Evolutionary conservation across 1,139 yeast genomes (phyloP).

Genomic region (Nakaseomyces glabratus): DNA sequence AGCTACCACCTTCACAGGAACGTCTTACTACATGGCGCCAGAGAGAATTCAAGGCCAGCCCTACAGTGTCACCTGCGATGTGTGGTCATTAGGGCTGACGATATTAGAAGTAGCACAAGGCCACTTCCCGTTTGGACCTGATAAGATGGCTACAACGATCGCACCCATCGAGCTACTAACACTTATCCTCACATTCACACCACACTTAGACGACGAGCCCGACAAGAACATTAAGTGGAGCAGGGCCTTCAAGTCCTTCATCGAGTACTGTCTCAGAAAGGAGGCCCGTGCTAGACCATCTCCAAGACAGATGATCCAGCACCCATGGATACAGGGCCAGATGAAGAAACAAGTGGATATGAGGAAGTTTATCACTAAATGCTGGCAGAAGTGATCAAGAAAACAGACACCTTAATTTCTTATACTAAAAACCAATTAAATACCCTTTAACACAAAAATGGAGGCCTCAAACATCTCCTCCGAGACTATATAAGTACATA

Average conservation of each 20-base stretch:
- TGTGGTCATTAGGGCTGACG: slow-evolving; percentile 92
- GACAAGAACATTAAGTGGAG: slow-evolving; percentile 74
- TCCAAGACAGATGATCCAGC: slow-evolving; percentile 84
- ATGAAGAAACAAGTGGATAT: slow-evolving; percentile 62
- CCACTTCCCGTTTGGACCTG: slow-evolving; percentile 56
- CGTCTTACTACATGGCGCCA: slow-evolving; percentile 97
- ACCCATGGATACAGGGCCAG: slow-evolving; percentile 86
- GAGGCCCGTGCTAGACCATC: slow-evolving; percentile 75
- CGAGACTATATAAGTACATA: no score
- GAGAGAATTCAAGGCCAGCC: slow-evolving; percentile 94
- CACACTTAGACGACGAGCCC: slow-evolving; percentile 69
- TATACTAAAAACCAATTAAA: no score
- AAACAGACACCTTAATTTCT: no score
- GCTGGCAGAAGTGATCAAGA: slow-evolving; percentile 53
- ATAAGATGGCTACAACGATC: slow-evolving; percentile 32
- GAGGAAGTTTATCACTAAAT: slow-evolving; percentile 74
- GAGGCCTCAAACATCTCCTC: no score
- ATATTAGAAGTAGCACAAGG: slow-evolving; percentile 88
- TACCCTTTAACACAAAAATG: no score
- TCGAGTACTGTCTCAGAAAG: slow-evolving; percentile 72
- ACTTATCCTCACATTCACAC: slow-evolving; percentile 73
- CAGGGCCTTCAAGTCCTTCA: slow-evolving; percentile 70
- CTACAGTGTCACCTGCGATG: slow-evolving; percentile 88
- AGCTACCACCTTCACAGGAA: slow-evolving; percentile 94
- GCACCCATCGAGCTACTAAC: slow-evolving; percentile 83